Base-by-base conservation (phyloP, 495 filamentous ascomycete species). In the Xylaria grammica region DNA sequence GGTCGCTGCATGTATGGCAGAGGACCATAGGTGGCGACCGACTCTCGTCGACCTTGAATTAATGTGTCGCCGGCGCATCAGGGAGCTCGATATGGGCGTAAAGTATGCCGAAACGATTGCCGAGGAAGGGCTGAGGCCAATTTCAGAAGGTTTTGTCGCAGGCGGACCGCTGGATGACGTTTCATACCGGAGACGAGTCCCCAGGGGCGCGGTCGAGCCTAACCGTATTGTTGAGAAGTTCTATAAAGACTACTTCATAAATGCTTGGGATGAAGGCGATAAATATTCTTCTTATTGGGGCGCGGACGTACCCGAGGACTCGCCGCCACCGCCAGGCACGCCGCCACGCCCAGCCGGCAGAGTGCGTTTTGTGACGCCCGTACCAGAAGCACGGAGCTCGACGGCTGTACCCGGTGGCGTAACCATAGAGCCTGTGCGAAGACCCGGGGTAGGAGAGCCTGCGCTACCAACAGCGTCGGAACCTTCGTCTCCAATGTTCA, bases 1-100 rank as follows among this genome's bases (percentile, higher is more conserved):
- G 5, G 20, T 56, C 5, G 61, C 32, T 0, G 13, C 19, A 3
- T 63, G 61, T 7, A 48, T 63, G 61, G 51, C 61, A 11, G 2
- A 27, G 0, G 1, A 36, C 0, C 2, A 7, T 1, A 1, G 0
- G 1, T 5, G 40, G 2, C 50, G 61, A n/a, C 40, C 61, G 4
- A 1, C 0, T 11, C 27, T 49, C 8, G 11, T 1, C 5, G 0
- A 27, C 1, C 42, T 63, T 5, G 50, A 63, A 27, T 1, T 3
- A 4, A 9, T 27, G 0, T 24, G 22, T 19, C 1, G 0, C 10
- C 0, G 0, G 1, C 30, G 32, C 32, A 62, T 62, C 8, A 20
- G 13, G 9, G 7, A 1, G 8, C n/a, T n/a, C n/a, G n/a, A n/a
- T n/a, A n/a, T n/a, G n/a, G n/a, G n/a, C n/a, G n/a, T n/a, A n/a